Evolutionary conservation across 2,329 filamentous ascomycete genomes (phyloP), one percentile per base, ranked within the genome.

Genomic region (Arthrobotrys sphaeroides): DNA sequence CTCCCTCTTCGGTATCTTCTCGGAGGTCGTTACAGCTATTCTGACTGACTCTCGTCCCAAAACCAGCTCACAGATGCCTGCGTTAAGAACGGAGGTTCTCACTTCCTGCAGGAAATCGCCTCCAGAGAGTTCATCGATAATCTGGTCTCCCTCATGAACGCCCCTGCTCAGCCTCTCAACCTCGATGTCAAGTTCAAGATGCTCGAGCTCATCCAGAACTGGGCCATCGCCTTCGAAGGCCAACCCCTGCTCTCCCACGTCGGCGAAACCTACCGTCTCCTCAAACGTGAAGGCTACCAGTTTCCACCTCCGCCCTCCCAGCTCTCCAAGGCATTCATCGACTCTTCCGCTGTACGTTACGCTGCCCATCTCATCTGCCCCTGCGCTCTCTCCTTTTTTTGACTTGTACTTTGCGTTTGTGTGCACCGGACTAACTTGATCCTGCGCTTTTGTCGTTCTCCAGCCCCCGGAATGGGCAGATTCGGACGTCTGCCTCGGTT

Each of bases 111-210:
- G 78, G 95, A 99, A 84, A 95, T 99, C 79, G 94, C 95, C 42
- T 97, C 94, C 16, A 89, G 94, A 78, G 95, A 99, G 84, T 99
- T 98, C 81, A 96, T 99, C 91, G 95, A 99, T 84, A 97, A 97
- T 82, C 84, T 99, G 61, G 90, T 92, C 16, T 97, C 94, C 33
- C 86, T 99, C 13, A 87, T 99, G 31, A 94, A 94, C 81, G 91
- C 91, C 16, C 90, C 91, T 59, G 91, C 92, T 1, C 89, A 92
- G 6, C 64, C 72, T 10, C 86, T 95, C 45, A 97, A 97, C 82
- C 85, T 89, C 57, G 91, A 96, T 64, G 95, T 99, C 55, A 92
- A 91, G 81, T 86, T 86, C 77, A 97, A 96, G 84, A 97, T 98
- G 77, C 86, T 99, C 66, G 94, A 97, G 82, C 85, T 98, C 68